Conservation (phyloP, 306 rosid species). For the Cajanus cajan region DNA sequence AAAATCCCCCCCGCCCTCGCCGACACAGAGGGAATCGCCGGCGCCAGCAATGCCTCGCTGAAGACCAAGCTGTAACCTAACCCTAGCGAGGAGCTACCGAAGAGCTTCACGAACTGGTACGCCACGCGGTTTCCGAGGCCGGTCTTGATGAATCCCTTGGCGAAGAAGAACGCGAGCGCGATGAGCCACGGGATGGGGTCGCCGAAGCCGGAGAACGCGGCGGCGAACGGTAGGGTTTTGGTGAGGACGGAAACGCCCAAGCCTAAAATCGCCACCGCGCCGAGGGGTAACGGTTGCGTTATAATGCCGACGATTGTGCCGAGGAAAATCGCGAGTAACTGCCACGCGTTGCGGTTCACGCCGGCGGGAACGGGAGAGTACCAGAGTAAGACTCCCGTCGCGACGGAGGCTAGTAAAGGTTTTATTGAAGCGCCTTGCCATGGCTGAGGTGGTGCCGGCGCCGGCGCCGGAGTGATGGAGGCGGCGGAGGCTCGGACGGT, state of each 20-base stretch:
- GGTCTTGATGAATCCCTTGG: slow-evolving; percentile 91
- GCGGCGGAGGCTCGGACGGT: slow-evolving; percentile 40
- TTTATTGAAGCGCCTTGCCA: slow-evolving; percentile 89
- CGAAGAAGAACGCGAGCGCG: slow-evolving; percentile 93
- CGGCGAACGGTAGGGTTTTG: slow-evolving; percentile 77
- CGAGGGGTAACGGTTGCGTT: slow-evolving; percentile 89
- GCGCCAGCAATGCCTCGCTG: slow-evolving; percentile 90
- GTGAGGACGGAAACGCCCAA: slow-evolving; percentile 87
- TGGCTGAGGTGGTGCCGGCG: slow-evolving; percentile 56
- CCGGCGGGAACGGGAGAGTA: slow-evolving; percentile 81
- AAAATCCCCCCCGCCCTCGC: slow-evolving; percentile 97
- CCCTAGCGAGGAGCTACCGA: slow-evolving; percentile 93
- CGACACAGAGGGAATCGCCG: slow-evolving; percentile 94
- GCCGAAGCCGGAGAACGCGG: slow-evolving; percentile 93
- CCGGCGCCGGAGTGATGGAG: slow-evolving; percentile 36
- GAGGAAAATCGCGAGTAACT: slow-evolving; percentile 77
- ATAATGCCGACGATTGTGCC: slow-evolving; percentile 94
- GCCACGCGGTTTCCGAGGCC: slow-evolving; percentile 95
- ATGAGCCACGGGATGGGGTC: slow-evolving; percentile 99
- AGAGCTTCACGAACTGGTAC: slow-evolving; percentile 80
- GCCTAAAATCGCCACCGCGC: slow-evolving; percentile 87
- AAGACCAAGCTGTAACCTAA: slow-evolving; percentile 93
- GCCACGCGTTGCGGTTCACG: slow-evolving; percentile 82
- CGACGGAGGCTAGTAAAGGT: slow-evolving; percentile 77
- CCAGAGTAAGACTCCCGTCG: slow-evolving; percentile 78